Base-by-base conservation (phyloP, 208 protist genomes). In the Wallacemonas sp. region DNA sequence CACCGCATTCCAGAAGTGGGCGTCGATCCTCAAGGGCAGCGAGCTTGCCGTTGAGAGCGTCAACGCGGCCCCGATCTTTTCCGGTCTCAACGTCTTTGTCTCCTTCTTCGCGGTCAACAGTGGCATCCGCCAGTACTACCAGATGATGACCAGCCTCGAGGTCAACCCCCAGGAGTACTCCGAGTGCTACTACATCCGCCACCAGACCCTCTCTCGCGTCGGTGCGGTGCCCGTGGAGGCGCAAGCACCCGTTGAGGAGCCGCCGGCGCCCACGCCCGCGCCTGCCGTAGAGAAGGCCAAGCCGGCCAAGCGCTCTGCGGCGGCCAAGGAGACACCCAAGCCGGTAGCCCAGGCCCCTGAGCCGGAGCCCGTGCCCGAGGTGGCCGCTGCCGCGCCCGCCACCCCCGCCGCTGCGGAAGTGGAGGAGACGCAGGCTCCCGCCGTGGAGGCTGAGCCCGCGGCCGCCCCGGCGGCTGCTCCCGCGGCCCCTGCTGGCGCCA, bases 171-270 rank as follows among this genome's bases (percentile, higher is more conserved):
- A 71, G 59, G 80, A 52, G 34, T 85, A 81, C 76, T 54, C 67
- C 42, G 71, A 86, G 73, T 63, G 69, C 53, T 95, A 83, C 77
- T 95, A 79, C 72, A 79, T 95, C 38, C 89, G 89, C 34, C 75
- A 91, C 74, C 87, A 92, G 76, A 73, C 86, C 21, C 73, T 91
- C 46, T 76, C 85, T 34, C 82, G 86, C 73, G 80, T 85, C 37
- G 89, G 86, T 22, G 79, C 69, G 3, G 32, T n/a, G 17, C 29
- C 30, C 30, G 52, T 66, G 38, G 73, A 71, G 50, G 71, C 63
- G 41, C 64, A 78, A 41, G 52, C 83, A 19, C 69, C 38, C 0
- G 62, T 68, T 2, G 79, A 83, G 73, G 66, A 67, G 34, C 68
- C 65, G 26, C 68, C 53, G 54, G 62, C 52, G 12, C 39, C 70